Conservation (phyloP, 2,329 filamentous ascomycete species). For the Harringtonia lauricola region DNA sequence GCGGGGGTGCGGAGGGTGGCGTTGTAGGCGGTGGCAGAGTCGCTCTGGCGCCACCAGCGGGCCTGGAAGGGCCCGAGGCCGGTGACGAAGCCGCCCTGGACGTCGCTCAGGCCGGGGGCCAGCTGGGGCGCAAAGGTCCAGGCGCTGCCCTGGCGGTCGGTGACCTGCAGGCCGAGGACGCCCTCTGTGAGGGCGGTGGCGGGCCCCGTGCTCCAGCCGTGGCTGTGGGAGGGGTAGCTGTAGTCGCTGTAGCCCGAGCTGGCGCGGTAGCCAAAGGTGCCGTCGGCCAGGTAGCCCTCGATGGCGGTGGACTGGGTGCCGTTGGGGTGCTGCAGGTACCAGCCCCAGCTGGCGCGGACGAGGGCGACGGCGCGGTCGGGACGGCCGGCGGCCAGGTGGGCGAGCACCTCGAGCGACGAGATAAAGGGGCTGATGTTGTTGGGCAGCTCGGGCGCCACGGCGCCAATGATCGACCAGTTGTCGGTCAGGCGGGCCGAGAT, state of each 20-base stretch:
- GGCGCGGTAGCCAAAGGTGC: slow-evolving; percentile 44
- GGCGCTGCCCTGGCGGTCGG: slow-evolving; percentile 5
- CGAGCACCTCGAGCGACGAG: slow-evolving; percentile 47
- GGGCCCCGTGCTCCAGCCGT: slow-evolving; percentile 38
- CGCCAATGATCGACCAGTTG: slow-evolving; percentile 46
- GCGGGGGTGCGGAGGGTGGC: slow-evolving; percentile 15
- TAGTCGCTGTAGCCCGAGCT: slow-evolving; percentile 28
- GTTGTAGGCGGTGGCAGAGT: slow-evolving; percentile 5
- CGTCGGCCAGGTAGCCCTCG: slow-evolving; percentile 45
- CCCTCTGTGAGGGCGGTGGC: slow-evolving; percentile 31
- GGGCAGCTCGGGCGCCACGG: slow-evolving; percentile 43
- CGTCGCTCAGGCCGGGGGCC: slow-evolving; percentile 2
- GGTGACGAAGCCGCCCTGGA: slow-evolving; percentile 9
- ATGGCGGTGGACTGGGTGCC: slow-evolving; percentile 48
- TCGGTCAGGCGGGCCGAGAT: slow-evolving; percentile 33
- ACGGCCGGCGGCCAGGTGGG: slow-evolving; percentile 36
- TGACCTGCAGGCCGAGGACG: slow-evolving; percentile 29
- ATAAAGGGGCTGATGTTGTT: slow-evolving; percentile 48
- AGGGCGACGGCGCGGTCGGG: slow-evolving; percentile 41
- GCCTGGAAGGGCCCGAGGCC: slow-evolving; percentile 12
- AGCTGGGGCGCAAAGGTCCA: slow-evolving; percentile 10
- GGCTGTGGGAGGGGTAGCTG: slow-evolving; percentile 32
- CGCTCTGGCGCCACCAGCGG: slow-evolving; percentile 14
- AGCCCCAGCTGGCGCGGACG: slow-evolving; percentile 46
- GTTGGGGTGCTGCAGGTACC: slow-evolving; percentile 45